phyloP scores from a whole-genome alignment of 2,329 filamentous ascomycete genomes.

The Penicillium corylophilum region DNA sequence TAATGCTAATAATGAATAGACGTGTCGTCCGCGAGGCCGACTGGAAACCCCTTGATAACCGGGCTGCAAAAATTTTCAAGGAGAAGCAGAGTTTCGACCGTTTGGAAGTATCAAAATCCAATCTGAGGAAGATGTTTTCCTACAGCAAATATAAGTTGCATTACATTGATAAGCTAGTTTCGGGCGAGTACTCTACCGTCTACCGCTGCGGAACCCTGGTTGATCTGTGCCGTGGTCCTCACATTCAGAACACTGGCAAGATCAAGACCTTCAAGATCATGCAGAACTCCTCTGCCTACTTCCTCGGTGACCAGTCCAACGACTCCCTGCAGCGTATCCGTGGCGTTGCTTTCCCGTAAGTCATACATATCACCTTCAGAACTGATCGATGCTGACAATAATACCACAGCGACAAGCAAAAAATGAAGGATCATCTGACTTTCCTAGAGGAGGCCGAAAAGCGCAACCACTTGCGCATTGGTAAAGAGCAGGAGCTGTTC shows the following conservation, averaged over 20 bases:
- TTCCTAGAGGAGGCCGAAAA: slow-evolving; percentile 98
- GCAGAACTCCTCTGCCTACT: slow-evolving; percentile 85
- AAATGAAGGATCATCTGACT: slow-evolving; percentile 87
- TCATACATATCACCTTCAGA: no score
- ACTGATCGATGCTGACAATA: no score
- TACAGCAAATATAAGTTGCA: slow-evolving; percentile 99
- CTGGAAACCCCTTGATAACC: slow-evolving; percentile 79
- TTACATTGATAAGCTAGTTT: slow-evolving; percentile 92
- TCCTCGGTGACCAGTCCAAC: slow-evolving; percentile 88
- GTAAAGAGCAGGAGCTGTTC: slow-evolving; percentile 93
- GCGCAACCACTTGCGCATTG: slow-evolving; percentile 91
- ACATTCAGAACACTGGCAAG: slow-evolving; percentile 88
- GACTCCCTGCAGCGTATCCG: slow-evolving; percentile 96
- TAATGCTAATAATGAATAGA: slow-evolving; percentile 39
- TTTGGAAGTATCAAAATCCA: slow-evolving; percentile 82
- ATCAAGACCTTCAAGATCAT: slow-evolving; percentile 95
- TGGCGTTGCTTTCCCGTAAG: slow-evolving; percentile 94
- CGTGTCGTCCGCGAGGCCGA: slow-evolving; percentile 69
- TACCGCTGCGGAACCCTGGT: slow-evolving; percentile 93
- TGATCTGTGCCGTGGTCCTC: slow-evolving; percentile 91
- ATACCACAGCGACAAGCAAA: slow-evolving; percentile 95
- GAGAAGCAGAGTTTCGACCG: slow-evolving; percentile 96
- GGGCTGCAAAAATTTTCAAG: slow-evolving; percentile 83
- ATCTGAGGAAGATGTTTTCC: slow-evolving; percentile 92
- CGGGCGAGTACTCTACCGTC: slow-evolving; percentile 88